Conservation (phyloP, 2,329 filamentous ascomycete species). For the Pyrenochaeta sp. region DNA sequence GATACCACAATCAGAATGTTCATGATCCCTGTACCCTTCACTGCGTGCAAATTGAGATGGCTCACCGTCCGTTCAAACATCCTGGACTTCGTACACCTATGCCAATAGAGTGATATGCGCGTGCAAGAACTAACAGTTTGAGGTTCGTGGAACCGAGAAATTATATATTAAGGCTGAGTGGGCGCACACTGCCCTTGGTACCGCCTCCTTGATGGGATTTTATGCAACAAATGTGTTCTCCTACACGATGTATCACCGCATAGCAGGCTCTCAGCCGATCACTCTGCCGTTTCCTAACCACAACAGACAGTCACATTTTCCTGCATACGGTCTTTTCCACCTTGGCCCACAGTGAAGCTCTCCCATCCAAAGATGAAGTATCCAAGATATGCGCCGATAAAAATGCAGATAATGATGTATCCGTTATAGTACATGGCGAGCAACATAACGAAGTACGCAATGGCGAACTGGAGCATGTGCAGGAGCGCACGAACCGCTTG, state of each 20-base stretch:
- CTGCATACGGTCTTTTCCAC: slow-evolving; percentile 41
- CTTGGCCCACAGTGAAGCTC: slow-evolving; percentile 35
- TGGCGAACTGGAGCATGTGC: slow-evolving; percentile 77
- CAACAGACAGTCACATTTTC: slow-evolving; percentile 48
- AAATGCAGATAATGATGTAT: slow-evolving; percentile 69
- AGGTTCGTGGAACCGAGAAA: no score
- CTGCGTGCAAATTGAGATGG: background rate
- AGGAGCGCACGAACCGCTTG: slow-evolving; percentile 73
- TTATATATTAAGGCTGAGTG: background rate
- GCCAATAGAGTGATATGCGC: background rate
- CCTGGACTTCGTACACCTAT: no score
- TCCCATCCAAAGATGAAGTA: slow-evolving; percentile 50
- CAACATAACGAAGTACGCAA: slow-evolving; percentile 84
- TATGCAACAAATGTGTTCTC: background rate
- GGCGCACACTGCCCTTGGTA: background rate
- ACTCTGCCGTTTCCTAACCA: slow-evolving; percentile 25
- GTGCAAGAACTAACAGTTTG: background rate
- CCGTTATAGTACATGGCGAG: slow-evolving; percentile 72
- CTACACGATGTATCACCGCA: background rate
- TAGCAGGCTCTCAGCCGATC: background rate
- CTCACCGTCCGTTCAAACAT: background rate
- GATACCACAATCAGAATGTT: background rate
- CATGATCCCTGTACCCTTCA: background rate
- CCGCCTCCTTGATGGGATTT: no score
- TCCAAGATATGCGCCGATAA: slow-evolving; percentile 47